Evolutionary conservation across 495 filamentous ascomycete genomes (phyloP), one percentile per base, ranked within the genome.

Genomic region (Astrothelium macrocarpum): DNA sequence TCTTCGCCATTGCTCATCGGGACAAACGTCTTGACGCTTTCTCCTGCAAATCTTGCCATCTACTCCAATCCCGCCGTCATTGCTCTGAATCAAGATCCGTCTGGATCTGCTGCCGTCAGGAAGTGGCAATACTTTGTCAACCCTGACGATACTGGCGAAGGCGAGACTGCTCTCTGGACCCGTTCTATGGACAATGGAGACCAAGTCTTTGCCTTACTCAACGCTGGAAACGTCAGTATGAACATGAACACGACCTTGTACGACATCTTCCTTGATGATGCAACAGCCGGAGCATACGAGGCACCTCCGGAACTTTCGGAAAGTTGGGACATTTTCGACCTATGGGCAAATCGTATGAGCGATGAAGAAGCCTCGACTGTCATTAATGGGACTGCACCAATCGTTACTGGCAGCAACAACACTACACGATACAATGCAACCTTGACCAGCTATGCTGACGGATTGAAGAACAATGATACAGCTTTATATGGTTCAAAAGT

Each of bases 281-380:
- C 77, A 1, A 70, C 74, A n/a, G 67, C 67, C 1, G 79, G 79
- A 32, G 49, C 29, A 3, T 32, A 39, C 23, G 59, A 32, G 23
- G 76, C 75, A 10, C 60, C 68, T 2, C 70, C 76, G 64, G 68
- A 78, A 29, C 68, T 74, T 14, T 64, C 71, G 64, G 53, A 69
- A 32, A 67, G 65, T 0, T 84, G 82, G 81, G 79, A 81, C 64
- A 72, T 85, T 0, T 78, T 80, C 62, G 82, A 85, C 67, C 72
- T 85, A 1, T 85, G 83, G 83, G 81, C 75, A 20, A 76, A 78
- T 43, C 49, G 49, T 29, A 56, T 56, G 49, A 56, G 49, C 20
- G 49, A 28, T 56, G 49, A 26, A 9, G 49, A 56, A 16, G 49
- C 49, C 2, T n/a, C 23, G 29, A 9, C 20, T 5, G 10, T 56